Evolutionary conservation across 148 eudicot genomes (phyloP).

Genomic region (Bassia scoparia): DNA sequence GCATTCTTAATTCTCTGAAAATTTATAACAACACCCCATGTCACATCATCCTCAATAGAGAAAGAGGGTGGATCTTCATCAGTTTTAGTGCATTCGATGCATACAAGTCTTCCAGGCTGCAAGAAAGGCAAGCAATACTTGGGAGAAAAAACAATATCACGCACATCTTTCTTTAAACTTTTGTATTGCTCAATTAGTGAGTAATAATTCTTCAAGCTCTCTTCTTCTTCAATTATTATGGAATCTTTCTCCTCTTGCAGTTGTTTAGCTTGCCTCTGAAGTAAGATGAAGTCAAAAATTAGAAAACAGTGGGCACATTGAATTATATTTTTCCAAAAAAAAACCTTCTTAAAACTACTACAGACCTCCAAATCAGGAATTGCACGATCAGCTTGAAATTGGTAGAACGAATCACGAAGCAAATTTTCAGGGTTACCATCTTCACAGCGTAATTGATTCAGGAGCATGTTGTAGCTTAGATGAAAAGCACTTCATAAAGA

Average conservation of each 20-base stretch:
- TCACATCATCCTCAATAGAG: slow-evolving; percentile 59
- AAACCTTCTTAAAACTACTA: neutral
- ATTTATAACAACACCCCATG: slow-evolving; percentile 94
- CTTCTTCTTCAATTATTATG: slow-evolving; percentile 82
- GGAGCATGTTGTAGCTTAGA: slow-evolving; percentile 95
- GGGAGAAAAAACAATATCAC: slow-evolving; percentile 61
- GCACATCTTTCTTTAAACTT: slow-evolving; percentile 70
- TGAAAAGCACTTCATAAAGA: slow-evolving; percentile 78
- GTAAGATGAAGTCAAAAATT: slow-evolving; percentile 17
- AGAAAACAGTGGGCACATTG: neutral
- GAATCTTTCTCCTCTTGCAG: slow-evolving; percentile 82
- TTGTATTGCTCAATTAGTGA: slow-evolving; percentile 72
- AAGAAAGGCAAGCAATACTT: slow-evolving; percentile 87
- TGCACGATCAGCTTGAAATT: slow-evolving; percentile 89
- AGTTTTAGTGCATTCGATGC: slow-evolving; percentile 50
- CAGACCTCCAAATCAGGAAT: slow-evolving; percentile 91
- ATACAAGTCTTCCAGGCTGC: slow-evolving; percentile 95
- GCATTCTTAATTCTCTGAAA: slow-evolving; percentile 64
- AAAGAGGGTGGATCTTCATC: slow-evolving; percentile 50
- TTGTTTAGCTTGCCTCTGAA: slow-evolving; percentile 73
- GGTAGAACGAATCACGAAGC: slow-evolving; percentile 93
- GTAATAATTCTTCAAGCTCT: slow-evolving; percentile 76
- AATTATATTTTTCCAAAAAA: neutral
- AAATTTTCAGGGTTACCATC: slow-evolving; percentile 94
- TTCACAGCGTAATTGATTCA: slow-evolving; percentile 90